These are phyloP conservation scores for Trichocomaceae sp. DNA, from an alignment of 2,329 filamentous ascomycete species.

Conservation along the genomic window DNA sequence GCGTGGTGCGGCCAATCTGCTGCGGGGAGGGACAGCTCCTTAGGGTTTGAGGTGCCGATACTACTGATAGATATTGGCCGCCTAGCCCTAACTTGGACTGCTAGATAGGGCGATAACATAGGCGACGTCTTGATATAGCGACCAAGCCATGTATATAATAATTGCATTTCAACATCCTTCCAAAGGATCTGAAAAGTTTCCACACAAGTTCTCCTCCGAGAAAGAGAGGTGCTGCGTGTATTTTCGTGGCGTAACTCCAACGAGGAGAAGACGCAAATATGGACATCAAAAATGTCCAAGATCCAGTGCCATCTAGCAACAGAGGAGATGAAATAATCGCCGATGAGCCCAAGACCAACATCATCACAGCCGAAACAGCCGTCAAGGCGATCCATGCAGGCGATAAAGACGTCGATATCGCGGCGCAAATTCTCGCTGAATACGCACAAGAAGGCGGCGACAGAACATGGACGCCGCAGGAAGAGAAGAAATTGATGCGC, in stretches of 20 bases:
- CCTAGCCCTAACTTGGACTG: too few relatives aligned
- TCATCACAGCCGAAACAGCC: not conserved
- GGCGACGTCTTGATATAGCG: too few relatives aligned
- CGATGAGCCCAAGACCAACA: not conserved
- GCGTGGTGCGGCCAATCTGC: too few relatives aligned
- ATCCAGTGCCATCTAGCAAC: not conserved
- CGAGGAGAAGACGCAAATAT: not conserved
- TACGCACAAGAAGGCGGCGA: not conserved
- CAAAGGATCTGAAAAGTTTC: too few relatives aligned
- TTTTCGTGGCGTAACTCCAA: too few relatives aligned
- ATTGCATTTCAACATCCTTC: too few relatives aligned
- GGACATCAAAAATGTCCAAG: not conserved
- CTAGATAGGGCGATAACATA: too few relatives aligned
- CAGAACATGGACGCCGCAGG: not conserved
- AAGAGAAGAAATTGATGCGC: constrained; percentile 5
- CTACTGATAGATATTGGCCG: too few relatives aligned
- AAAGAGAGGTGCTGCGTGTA: not conserved
- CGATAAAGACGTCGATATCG: constrained; percentile 2
- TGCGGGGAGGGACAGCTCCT: too few relatives aligned
- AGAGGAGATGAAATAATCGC: not conserved
- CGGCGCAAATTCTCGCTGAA: constrained; percentile 5
- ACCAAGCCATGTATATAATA: too few relatives aligned
- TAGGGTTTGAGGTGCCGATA: too few relatives aligned
- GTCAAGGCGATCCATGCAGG: constrained; percentile 4
- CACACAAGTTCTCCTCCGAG: not conserved